phyloP scores from a whole-genome alignment of 148 eudicot species.

The Polygonum aviculare region DNA sequence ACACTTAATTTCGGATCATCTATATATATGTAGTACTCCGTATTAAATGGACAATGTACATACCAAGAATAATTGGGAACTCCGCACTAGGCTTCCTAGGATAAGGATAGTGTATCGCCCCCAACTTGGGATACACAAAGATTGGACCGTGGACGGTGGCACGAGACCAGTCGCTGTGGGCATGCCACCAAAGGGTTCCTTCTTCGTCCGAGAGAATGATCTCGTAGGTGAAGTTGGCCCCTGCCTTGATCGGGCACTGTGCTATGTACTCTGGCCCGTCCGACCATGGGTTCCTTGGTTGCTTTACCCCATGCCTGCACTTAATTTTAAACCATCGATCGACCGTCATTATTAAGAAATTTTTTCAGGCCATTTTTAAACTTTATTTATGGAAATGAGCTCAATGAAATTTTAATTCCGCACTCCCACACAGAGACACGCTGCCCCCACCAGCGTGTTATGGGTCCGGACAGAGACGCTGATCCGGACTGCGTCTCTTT shows the following conservation, averaged over 20 bases:
- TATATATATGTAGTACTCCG: too few relatives aligned
- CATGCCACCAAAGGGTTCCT: slow-evolving; percentile 42
- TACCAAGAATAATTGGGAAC: slow-evolving; percentile 28
- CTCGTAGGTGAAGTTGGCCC: slow-evolving; percentile 24
- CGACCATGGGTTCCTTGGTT: slow-evolving; percentile 33
- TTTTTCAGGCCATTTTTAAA: too few relatives aligned
- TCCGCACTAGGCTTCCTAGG: slow-evolving; percentile 25
- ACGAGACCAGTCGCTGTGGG: slow-evolving; percentile 39
- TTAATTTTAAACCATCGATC: background rate
- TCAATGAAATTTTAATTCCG: too few relatives aligned
- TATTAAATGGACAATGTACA: background rate
- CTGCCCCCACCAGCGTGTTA: too few relatives aligned
- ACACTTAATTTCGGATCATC: background rate
- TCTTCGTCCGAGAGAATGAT: slow-evolving; percentile 26
- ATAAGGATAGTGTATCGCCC: slow-evolving; percentile 20
- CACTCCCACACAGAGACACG: too few relatives aligned
- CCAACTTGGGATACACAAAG: slow-evolving; percentile 17
- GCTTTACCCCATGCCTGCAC: slow-evolving; percentile 33
- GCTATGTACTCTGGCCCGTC: slow-evolving; percentile 34
- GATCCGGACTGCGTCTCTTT: too few relatives aligned
- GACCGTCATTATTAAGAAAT: background rate
- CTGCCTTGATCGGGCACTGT: slow-evolving; percentile 30
- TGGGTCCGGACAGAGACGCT: too few relatives aligned
- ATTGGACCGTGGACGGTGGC: slow-evolving; percentile 36
- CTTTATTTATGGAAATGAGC: too few relatives aligned